Conservation (phyloP, 2,329 filamentous ascomycete species). For the Pyrenophora tritici-repentis region DNA sequence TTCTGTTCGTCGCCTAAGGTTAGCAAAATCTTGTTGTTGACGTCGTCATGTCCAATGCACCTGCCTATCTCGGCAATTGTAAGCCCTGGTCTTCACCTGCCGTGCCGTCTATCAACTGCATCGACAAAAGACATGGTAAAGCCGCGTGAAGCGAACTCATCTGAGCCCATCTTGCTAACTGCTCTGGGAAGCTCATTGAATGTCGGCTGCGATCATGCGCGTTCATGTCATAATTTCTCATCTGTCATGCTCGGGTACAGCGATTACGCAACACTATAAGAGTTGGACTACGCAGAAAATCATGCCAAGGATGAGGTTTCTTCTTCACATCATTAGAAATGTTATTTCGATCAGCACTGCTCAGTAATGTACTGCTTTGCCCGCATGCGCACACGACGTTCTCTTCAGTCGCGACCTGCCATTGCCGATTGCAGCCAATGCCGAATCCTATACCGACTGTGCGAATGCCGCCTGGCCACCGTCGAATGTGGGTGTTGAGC, state of each 20-base stretch:
- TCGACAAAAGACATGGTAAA: constrained; percentile 10
- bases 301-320: background rate
- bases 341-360: constrained; percentile 19
- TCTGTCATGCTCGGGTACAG: background rate
- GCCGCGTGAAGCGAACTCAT: constrained; percentile 15
- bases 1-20: background rate
- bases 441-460: constrained; percentile 40
- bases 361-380: constrained; percentile 23
- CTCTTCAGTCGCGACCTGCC: constrained; percentile 35
- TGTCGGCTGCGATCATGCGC: constrained; percentile 9
- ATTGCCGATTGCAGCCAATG: constrained; percentile 38
- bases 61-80: constrained; percentile 36
- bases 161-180: constrained; percentile 27
- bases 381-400: constrained; percentile 31
- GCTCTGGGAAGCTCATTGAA: constrained; percentile 32
- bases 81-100: constrained; percentile 28
- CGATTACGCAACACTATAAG: constrained; percentile 15
- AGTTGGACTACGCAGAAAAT: background rate
- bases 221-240: constrained; percentile 5
- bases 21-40: background rate
- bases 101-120: constrained; percentile 27
- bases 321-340: constrained; percentile 17
- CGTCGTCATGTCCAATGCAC: constrained; percentile 16
- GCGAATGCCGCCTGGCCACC: constrained; percentile 51
- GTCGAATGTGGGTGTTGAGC: constrained; percentile 43